Conservation (phyloP, 805 yeast genomes). For the Vanderwaltozyma yarrowii region DNA sequence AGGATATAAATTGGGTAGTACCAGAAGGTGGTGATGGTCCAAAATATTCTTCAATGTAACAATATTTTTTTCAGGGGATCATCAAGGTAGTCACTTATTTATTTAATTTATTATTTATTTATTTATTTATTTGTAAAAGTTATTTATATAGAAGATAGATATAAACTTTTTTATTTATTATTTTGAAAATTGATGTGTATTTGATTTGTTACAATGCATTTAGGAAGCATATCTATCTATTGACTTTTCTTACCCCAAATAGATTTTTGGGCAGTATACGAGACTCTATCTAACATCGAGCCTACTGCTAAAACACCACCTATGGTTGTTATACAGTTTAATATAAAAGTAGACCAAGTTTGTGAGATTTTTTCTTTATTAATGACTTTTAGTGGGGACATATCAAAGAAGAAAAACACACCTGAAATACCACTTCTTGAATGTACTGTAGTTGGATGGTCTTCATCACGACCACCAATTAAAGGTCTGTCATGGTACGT, state of each 20-base stretch:
- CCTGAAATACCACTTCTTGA: constrained; percentile 92
- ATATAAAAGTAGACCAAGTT: constrained; percentile 72
- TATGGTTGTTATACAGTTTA: constrained; percentile 77
- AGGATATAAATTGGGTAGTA: constrained; percentile 92
- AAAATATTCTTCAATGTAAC: constrained; percentile 47
- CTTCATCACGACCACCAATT: constrained; percentile 78
- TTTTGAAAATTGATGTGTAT: no score
- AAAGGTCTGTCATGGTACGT: constrained; percentile 83
- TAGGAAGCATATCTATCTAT: not conserved
- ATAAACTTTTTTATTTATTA: no score
- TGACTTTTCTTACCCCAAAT: constrained; percentile 30
- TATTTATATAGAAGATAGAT: no score
- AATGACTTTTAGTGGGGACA: constrained; percentile 85
- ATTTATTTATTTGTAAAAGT: constrained; percentile 5
- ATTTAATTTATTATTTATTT: constrained; percentile 1
- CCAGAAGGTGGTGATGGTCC: constrained; percentile 99
- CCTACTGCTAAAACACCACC: constrained; percentile 97
- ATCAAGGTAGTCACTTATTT: not conserved
- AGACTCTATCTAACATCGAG: constrained; percentile 75
- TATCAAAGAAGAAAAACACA: constrained; percentile 76
- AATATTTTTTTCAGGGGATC: not conserved
- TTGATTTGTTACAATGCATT: no score
- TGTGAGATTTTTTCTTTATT: constrained; percentile 60
- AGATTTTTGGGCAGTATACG: constrained; percentile 82
- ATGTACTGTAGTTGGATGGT: constrained; percentile 77